phyloP scores from a whole-genome alignment of 2,329 filamentous ascomycete genomes.

The Trichoderma asperellum region DNA sequence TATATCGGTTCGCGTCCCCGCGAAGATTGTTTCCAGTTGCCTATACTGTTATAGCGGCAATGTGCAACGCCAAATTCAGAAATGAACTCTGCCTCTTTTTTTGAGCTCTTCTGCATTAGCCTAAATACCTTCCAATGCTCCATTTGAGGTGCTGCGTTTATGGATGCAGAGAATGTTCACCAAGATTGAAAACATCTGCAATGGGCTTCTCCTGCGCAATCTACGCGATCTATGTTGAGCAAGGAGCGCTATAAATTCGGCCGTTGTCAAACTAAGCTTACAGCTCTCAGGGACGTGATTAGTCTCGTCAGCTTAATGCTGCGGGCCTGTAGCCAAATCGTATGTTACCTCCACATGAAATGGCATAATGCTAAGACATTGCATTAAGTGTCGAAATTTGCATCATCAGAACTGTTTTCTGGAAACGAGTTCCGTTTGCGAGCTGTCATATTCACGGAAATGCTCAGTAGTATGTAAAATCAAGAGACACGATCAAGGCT shows the following conservation, averaged over 20 bases:
- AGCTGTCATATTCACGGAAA: not conserved
- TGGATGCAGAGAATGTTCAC: not conserved
- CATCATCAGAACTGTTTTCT: not conserved
- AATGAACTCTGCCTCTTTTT: not conserved
- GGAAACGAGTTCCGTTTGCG: not conserved
- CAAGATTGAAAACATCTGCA: not conserved
- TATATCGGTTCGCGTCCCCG: not conserved
- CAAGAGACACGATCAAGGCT: not conserved
- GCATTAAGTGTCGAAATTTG: not conserved
- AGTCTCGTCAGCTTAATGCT: not conserved
- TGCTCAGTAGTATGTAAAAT: not conserved
- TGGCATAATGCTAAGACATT: not conserved
- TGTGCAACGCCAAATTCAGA: not conserved
- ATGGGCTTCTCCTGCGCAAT: not conserved
- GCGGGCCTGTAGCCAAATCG: not conserved
- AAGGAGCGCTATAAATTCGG: not conserved
- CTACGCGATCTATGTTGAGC: not conserved
- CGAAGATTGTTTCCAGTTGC: not conserved
- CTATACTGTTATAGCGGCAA: constrained; percentile 6
- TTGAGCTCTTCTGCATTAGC: not conserved
- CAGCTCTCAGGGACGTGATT: not conserved
- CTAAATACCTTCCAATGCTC: not conserved
- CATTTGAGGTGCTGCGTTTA: not conserved
- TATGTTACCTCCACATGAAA: not conserved
- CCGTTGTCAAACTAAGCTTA: not conserved